Evolutionary conservation across 805 yeast genomes (phyloP), one percentile per base, ranked within the genome.

Genomic region (Saitoella complicata): DNA sequence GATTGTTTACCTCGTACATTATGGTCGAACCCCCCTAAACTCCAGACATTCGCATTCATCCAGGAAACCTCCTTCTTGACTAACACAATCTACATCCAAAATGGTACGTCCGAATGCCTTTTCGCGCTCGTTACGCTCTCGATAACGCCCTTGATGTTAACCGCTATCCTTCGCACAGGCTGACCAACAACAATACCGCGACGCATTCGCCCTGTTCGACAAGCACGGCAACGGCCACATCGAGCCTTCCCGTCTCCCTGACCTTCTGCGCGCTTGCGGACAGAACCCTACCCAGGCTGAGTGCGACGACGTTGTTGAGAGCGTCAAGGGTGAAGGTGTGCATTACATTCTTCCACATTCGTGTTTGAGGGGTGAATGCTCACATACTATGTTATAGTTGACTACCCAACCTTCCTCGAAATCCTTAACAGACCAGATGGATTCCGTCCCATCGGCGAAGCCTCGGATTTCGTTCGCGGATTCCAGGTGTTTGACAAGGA

Each of bases 401-500:
- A 80, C 56, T 85, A 78, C 53, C 87, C 78, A 47, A 75, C 84
- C 10, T 85, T 81, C 63, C 75, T 78, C 47, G 73, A 74, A 60
- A 71, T 84, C 55, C 77, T 83, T 53, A 78, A 78, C 63, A 76
- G 94, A 64, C 93, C 91, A 38, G 85, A 81, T 55, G 93, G 93
- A 0, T 84, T 82, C 72, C 80, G 80, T 63, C 77, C 85, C 37
- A 72, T 83, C 48, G 95, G 95, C 9, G 82, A 81, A 56, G 86
- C 93, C 38, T 84, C 78, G 63, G 98, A 91, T 62, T 91, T 88
- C 64, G 76, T 91, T 58, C 83, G 88, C 59, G 91, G 88, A 0
- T 91, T 91, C 75, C 97, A 91, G 67, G 96, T 91, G 5, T 91
- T 91, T 55, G 99, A 91, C 67, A 91, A 88, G 68, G 94, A 86